Conservation (phyloP, 139 green algal genomes). For the Micractinium sp. region DNA sequence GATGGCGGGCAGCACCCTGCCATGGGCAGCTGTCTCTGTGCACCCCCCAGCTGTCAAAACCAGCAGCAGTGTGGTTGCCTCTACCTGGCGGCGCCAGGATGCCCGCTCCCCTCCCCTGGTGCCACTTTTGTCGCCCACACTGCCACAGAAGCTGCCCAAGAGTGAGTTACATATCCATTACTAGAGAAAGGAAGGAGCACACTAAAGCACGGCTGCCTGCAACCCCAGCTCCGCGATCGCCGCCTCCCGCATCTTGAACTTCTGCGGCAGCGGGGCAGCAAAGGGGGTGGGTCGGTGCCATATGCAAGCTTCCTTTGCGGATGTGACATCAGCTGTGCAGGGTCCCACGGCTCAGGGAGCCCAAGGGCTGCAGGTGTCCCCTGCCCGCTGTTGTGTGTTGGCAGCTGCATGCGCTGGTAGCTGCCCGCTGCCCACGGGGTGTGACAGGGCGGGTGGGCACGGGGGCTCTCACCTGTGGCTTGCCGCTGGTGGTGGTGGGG, state of each 20-base stretch:
- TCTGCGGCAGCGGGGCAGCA: not conserved
- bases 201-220: not conserved
- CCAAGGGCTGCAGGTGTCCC: no score
- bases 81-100: no score
- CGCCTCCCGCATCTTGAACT: slow-evolving; percentile 20
- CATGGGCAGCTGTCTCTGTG: no score
- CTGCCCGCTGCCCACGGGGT: not conserved
- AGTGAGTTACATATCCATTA: no score
- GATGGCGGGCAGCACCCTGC: no score
- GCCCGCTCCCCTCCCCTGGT: no score
- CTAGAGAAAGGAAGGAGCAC: no score
- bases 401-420: not conserved
- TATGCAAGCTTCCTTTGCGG: not conserved
- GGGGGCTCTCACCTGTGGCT: not conserved
- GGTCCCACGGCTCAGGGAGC: no score
- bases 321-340: not conserved
- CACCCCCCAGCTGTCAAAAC: no score
- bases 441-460: not conserved
- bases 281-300: not conserved
- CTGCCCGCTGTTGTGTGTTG: not conserved
- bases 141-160: no score
- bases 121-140: no score
- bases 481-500: slow-evolving; percentile 31
- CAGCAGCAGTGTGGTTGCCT: no score
- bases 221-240: slow-evolving; percentile 16